Conservation (phyloP, 2,329 filamentous ascomycete genomes). For the Pseudogymnoascus sp. region DNA sequence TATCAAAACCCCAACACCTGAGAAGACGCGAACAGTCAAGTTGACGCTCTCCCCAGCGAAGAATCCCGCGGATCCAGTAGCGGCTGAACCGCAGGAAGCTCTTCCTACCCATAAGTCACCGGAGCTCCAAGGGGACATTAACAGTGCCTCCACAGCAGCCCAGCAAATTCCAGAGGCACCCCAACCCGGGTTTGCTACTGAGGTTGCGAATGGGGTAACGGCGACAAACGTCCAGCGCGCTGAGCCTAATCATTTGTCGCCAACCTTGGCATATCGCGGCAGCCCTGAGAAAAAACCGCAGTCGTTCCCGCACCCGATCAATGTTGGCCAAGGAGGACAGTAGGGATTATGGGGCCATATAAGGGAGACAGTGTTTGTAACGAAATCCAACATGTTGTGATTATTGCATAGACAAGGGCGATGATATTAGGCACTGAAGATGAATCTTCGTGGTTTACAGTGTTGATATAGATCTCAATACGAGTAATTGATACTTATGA, state of each 20-base stretch:
- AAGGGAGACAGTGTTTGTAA: neutral
- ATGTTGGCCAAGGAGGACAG: constrained; percentile 18
- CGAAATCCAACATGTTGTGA: neutral
- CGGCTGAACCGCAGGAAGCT: constrained; percentile 29
- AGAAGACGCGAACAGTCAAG: constrained; percentile 24
- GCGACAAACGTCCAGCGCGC: neutral
- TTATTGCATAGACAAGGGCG: neutral
- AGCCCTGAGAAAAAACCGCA: constrained; percentile 49
- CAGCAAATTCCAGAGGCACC: constrained; percentile 12
- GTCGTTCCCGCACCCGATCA: constrained; percentile 19
- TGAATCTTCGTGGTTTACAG: neutral
- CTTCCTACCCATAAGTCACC: constrained; percentile 30
- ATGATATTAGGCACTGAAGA: neutral
- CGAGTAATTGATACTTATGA: neutral
- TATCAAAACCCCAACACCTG: constrained; percentile 32
- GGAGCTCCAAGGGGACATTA: constrained; percentile 26
- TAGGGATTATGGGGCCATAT: constrained; percentile 6
- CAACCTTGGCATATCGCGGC: constrained; percentile 49
- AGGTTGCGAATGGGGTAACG: neutral
- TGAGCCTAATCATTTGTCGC: constrained; percentile 14
- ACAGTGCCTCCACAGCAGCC: neutral
- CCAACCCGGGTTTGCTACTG: neutral
- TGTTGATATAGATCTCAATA: constrained; percentile 5
- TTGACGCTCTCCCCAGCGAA: constrained; percentile 23
- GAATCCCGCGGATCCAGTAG: neutral